Conservation (phyloP, 1,139 yeast species). For the Pneumocystis carinii region DNA sequence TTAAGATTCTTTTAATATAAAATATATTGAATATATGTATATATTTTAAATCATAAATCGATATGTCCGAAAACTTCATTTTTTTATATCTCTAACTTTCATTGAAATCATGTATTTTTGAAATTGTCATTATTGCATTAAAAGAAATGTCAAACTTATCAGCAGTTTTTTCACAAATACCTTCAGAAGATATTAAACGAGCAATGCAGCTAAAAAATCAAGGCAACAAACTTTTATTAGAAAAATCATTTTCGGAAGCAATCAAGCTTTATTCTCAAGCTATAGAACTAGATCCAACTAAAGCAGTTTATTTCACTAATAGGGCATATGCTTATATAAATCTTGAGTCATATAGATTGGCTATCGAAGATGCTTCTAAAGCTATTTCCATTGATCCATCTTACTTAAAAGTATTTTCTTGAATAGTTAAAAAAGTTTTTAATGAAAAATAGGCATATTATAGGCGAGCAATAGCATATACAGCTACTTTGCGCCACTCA, state of each 20-base stretch:
- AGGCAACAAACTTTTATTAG: constrained; percentile 61
- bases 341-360: constrained; percentile 72
- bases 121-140: neutral
- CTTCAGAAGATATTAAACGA: constrained; percentile 19
- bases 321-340: constrained; percentile 84
- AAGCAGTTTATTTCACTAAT: constrained; percentile 67
- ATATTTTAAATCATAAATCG: constrained; percentile 2
- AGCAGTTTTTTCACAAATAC: constrained; percentile 13
- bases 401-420: constrained; percentile 36
- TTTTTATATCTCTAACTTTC: neutral
- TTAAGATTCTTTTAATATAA: neutral
- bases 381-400: constrained; percentile 55
- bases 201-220: constrained; percentile 46
- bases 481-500: constrained; percentile 62
- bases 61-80: neutral
- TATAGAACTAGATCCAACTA: constrained; percentile 48
- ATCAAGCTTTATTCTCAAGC: constrained; percentile 60
- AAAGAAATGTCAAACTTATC: constrained; percentile 4
- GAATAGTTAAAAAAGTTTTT: neutral
- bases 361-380: constrained; percentile 58
- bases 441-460: constrained; percentile 33
- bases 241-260: constrained; percentile 51
- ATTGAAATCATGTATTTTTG: neutral
- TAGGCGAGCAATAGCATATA: constrained; percentile 68
- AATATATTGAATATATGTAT: constrained; percentile 7